Percentiles rank a stretch among this genome's conserved stretches.
Evolutionary conservation across 345 rosid genomes (phyloP).

Genomic region (Salix koriyanagi): DNA sequence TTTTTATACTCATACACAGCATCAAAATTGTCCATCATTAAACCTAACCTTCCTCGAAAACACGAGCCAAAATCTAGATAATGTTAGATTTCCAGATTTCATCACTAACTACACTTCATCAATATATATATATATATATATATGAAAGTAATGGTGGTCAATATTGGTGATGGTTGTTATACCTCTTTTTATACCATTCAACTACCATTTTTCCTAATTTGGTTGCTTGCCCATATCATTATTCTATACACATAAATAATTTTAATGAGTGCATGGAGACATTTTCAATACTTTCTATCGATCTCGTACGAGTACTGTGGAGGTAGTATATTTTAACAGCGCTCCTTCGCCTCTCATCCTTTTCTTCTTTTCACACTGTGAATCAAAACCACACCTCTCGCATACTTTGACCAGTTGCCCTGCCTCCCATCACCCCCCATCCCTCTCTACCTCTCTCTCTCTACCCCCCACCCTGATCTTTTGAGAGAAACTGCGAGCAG

Average conservation of each 20-base stretch:
- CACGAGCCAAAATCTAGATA: conserved; percentile 1
- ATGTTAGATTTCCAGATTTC: background rate
- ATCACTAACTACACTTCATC: background rate
- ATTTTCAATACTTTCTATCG: too few relatives aligned
- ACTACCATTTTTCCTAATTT: conserved; percentile 39
- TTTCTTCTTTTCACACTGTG: conserved; percentile 28
- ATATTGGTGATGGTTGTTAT: conserved; percentile 32
- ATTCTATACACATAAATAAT: background rate
- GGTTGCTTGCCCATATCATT: conserved; percentile 39
- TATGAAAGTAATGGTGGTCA: background rate
- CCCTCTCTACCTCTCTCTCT: background rate
- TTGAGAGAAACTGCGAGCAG: conserved; percentile 27
- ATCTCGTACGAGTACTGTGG: background rate
- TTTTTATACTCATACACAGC: background rate
- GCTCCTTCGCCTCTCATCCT: background rate
- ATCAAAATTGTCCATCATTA: background rate
- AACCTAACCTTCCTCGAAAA: background rate
- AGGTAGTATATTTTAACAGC: background rate
- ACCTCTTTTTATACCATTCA: conserved; percentile 34
- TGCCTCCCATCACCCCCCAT: conserved; percentile 2
- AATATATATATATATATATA: too few relatives aligned
- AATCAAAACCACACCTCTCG: conserved; percentile 27
- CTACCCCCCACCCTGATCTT: conserved; percentile 26
- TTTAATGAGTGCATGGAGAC: background rate
- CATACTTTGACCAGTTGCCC: conserved; percentile 24